phyloP scores from a whole-genome alignment of 352 stramenopile genomes.

The Globisporangium cylindrosporum region DNA sequence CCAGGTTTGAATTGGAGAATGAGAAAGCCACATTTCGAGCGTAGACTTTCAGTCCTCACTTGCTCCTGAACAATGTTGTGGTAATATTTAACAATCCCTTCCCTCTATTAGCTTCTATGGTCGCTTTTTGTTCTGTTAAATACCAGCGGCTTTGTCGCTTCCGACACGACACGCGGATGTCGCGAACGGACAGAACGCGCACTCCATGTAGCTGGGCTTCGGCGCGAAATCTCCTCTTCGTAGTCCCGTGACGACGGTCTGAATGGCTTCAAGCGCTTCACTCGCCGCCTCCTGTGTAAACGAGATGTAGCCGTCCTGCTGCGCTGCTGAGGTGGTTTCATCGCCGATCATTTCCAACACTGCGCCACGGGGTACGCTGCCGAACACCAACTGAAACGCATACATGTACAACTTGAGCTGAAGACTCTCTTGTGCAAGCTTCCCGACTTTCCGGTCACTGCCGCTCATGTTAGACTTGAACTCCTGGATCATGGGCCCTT shows the following conservation, averaged over 20 bases:
- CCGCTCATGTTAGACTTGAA: slow-evolving; percentile 82
- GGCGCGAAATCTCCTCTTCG: slow-evolving; percentile 49
- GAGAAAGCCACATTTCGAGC: background rate
- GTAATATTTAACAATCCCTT: background rate
- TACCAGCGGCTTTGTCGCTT: slow-evolving; percentile 9
- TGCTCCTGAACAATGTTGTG: background rate
- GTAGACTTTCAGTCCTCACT: background rate
- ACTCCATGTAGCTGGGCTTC: slow-evolving; percentile 58
- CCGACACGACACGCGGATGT: slow-evolving; percentile 48
- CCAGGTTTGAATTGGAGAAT: slow-evolving; percentile 2
- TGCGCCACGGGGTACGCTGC: slow-evolving; percentile 45
- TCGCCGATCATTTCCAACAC: slow-evolving; percentile 59
- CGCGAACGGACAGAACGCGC: slow-evolving; percentile 69
- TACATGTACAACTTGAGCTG: slow-evolving; percentile 86
- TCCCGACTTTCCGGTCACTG: slow-evolving; percentile 43
- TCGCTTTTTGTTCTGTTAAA: background rate
- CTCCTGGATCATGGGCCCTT: slow-evolving; percentile 59
- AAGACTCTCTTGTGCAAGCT: slow-evolving; percentile 58
- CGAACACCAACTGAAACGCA: slow-evolving; percentile 60
- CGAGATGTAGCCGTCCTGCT: slow-evolving; percentile 38
- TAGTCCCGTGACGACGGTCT: slow-evolving; percentile 34
- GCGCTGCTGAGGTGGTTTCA: background rate
- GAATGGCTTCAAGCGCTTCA: slow-evolving; percentile 37
- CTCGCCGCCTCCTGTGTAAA: slow-evolving; percentile 30
- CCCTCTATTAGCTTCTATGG: background rate